These are phyloP conservation scores for Clitopilus hobsonii DNA, from an alignment of 768 basidiomycete genomes.

Conservation along the genomic window DNA sequence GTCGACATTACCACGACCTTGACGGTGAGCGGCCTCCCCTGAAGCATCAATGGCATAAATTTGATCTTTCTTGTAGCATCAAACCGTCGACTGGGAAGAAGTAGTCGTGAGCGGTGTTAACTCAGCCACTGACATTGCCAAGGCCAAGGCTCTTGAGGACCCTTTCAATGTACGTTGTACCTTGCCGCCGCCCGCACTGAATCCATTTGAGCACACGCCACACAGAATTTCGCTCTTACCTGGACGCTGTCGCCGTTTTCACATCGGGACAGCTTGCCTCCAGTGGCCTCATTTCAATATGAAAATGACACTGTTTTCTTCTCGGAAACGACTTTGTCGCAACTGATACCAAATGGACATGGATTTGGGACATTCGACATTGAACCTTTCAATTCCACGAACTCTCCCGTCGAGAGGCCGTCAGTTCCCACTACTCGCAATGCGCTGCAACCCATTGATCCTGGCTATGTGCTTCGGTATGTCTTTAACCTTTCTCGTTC, in stretches of 20 bases:
- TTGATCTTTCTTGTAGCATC: conserved; percentile 20
- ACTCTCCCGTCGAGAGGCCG: neutral
- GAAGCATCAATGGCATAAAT: neutral
- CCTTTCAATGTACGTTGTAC: conserved; percentile 24
- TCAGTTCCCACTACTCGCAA: neutral
- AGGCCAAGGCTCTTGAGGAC: conserved; percentile 18
- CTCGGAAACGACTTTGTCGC: conserved; percentile 27
- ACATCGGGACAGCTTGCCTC: conserved; percentile 25
- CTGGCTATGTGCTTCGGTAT: conserved; percentile 21
- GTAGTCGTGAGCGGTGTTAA: conserved; percentile 28
- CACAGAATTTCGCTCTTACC: conserved; percentile 27
- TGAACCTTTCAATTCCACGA: conserved; percentile 16
- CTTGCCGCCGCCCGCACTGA: too few species aligned
- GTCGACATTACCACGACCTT: conserved; percentile 26
- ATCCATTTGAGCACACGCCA: too few species aligned
- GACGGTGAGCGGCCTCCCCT: conserved; percentile 17
- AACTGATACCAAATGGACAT: conserved; percentile 27
- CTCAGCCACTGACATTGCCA: conserved; percentile 27
- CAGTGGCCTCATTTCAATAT: conserved; percentile 27
- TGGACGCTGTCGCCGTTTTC: conserved; percentile 37
- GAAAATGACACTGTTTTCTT: conserved; percentile 31
- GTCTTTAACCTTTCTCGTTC: neutral
- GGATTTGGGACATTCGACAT: conserved; percentile 32
- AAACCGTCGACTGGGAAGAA: conserved; percentile 26
- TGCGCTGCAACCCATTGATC: conserved; percentile 13